Evolutionary conservation across 2,329 filamentous ascomycete species (phyloP).

Genomic region (Lecanicillium sp.): DNA sequence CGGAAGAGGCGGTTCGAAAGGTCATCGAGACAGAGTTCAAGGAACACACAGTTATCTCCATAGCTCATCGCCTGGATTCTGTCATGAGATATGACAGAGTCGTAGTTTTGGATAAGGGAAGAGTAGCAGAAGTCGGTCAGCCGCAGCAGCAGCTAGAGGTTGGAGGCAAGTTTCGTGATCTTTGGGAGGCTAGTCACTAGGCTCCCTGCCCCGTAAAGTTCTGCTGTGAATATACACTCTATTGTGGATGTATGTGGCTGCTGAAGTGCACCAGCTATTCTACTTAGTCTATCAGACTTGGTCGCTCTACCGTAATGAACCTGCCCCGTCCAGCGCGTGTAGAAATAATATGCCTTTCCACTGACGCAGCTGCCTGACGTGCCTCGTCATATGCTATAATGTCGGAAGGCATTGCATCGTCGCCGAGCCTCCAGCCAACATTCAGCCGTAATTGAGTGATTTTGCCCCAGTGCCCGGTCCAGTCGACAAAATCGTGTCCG

Average conservation of each 20-base stretch:
- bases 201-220: too few relatives aligned
- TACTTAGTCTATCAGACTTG: slow-evolving; percentile 17
- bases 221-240: too few relatives aligned
- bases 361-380: slow-evolving; percentile 27
- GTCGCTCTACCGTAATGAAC: slow-evolving; percentile 41
- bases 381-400: slow-evolving; percentile 25
- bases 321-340: slow-evolving; percentile 40
- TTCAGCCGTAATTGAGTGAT: slow-evolving; percentile 36
- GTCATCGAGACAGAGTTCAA: slow-evolving; percentile 23
- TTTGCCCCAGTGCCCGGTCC: slow-evolving; percentile 47
- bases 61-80: slow-evolving; percentile 34
- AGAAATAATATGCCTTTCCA: slow-evolving; percentile 40
- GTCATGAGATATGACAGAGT: slow-evolving; percentile 28
- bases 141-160: slow-evolving; percentile 15
- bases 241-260: too few relatives aligned
- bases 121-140: slow-evolving; percentile 17
- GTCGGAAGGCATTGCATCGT: slow-evolving; percentile 25
- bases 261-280: too few relatives aligned
- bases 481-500: slow-evolving; percentile 43
- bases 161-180: slow-evolving; percentile 14
- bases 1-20: slow-evolving; percentile 22
- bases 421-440: slow-evolving; percentile 32
- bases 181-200: slow-evolving; percentile 20
- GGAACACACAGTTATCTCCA: slow-evolving; percentile 43
- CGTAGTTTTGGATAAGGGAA: slow-evolving; percentile 19